Percentiles rank a stretch among this genome's conserved stretches.
Conservation (phyloP, 768 basidiomycete genomes). For the Sporobolomyces roseus region DNA sequence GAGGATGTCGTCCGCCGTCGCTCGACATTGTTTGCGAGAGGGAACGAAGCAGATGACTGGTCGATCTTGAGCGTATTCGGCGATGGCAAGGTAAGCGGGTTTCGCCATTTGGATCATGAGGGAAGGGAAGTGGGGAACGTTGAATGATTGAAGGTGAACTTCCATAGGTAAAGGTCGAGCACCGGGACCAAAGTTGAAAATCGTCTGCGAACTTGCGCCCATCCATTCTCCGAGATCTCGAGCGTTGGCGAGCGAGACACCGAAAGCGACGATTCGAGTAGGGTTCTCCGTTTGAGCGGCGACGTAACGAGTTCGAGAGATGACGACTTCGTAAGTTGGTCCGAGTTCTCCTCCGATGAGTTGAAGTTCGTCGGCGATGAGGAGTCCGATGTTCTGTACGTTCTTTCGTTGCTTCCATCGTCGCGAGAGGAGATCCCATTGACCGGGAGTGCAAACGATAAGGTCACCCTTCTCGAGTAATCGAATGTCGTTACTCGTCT, state of each 20-base stretch:
- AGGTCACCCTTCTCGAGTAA: slow-evolving; percentile 86
- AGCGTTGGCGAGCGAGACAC: slow-evolving; percentile 92
- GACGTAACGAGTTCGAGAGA: slow-evolving; percentile 94
- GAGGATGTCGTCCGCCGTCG: slow-evolving; percentile 86
- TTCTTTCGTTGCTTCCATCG: slow-evolving; percentile 97
- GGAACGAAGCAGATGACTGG: slow-evolving; percentile 92
- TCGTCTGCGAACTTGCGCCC: slow-evolving; percentile 83
- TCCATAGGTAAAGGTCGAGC: slow-evolving; percentile 97
- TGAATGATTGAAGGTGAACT: slow-evolving; percentile 92
- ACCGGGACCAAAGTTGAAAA: slow-evolving; percentile 97
- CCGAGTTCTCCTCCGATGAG: slow-evolving; percentile 91
- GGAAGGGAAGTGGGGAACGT: slow-evolving; percentile 94
- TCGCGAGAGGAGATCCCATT: slow-evolving; percentile 94
- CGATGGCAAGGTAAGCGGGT: slow-evolving; percentile 87
- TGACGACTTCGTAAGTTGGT: slow-evolving; percentile 91
- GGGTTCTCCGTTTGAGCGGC: slow-evolving; percentile 87
- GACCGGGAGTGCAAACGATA: slow-evolving; percentile 86
- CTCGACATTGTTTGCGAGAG: slow-evolving; percentile 84
- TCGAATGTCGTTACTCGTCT: slow-evolving; percentile 84
- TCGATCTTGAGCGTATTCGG: slow-evolving; percentile 76
- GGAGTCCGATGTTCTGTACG: slow-evolving; percentile 82
- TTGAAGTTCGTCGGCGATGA: slow-evolving; percentile 94
- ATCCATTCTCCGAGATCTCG: slow-evolving; percentile 97
- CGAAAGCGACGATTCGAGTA: slow-evolving; percentile 90
- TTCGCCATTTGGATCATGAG: slow-evolving; percentile 99